A percentile compares a stretch with the other conserved stretches of the same genome.
These are phyloP conservation scores for Geranium rotundifolium DNA, from an alignment of 345 rosid species.

Conservation along the genomic window DNA sequence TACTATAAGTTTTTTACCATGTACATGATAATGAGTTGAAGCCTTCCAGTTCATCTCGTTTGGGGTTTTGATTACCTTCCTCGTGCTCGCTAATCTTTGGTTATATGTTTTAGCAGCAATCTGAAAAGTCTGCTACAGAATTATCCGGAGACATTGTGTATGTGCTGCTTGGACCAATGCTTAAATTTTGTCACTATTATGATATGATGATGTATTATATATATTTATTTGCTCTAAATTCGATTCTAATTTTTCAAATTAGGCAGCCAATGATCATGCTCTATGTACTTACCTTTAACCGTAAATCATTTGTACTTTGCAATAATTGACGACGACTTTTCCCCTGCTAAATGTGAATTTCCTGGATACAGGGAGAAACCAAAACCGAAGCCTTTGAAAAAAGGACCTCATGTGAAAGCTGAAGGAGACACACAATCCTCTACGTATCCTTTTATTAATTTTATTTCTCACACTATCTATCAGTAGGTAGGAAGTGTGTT, in stretches of 20 bases:
- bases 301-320: neutral
- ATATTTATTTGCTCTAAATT: neutral
- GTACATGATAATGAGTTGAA: neutral
- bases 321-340: conserved; percentile 4
- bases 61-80: conserved; percentile 4
- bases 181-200: conserved; percentile 1
- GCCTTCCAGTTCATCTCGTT: neutral
- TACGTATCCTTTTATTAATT: conserved; percentile 45
- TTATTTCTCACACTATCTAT: neutral
- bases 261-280: neutral
- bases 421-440: conserved; percentile 54
- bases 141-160: conserved; percentile 44
- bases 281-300: neutral
- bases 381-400: conserved; percentile 47
- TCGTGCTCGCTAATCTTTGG: conserved; percentile 18
- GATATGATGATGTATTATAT: conserved; percentile 1
- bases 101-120: conserved; percentile 31
- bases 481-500: conserved; percentile 3
- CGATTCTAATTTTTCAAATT: neutral
- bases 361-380: conserved; percentile 48
- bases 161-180: conserved; percentile 17
- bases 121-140: conserved; percentile 40
- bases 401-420: conserved; percentile 35
- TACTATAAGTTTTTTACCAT: neutral
- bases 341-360: conserved; percentile 5